These are phyloP conservation scores for Calocybe gambosa DNA, from an alignment of 1,284 basidiomycete genomes.

Conservation along the genomic window DNA sequence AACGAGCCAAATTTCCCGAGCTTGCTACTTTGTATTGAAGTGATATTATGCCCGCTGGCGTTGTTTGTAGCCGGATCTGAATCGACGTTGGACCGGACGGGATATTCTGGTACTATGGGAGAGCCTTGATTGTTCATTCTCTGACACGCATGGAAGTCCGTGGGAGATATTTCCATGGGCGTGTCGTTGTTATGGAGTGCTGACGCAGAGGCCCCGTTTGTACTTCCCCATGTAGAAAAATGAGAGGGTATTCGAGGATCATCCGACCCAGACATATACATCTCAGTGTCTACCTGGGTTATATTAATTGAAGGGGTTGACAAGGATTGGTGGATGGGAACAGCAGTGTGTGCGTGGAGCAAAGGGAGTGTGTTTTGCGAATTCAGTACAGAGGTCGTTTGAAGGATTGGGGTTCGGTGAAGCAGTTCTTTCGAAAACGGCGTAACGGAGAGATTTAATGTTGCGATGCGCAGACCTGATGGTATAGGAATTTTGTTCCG, in stretches of 20 bases:
- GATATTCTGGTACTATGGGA: slow-evolving; percentile 46
- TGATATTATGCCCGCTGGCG: slow-evolving; percentile 21
- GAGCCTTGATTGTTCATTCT: slow-evolving; percentile 49
- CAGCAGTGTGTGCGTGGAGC: slow-evolving; percentile 24
- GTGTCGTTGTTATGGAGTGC: slow-evolving; percentile 36
- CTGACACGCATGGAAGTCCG: slow-evolving; percentile 36
- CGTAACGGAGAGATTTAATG: slow-evolving; percentile 27
- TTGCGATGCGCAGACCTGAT: slow-evolving; percentile 38
- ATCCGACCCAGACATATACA: slow-evolving; percentile 27
- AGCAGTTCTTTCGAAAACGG: slow-evolving; percentile 26
- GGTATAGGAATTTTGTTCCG: slow-evolving; percentile 65
- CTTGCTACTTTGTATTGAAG: slow-evolving; percentile 39
- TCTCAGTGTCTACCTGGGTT: slow-evolving; percentile 8
- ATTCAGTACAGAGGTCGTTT: slow-evolving; percentile 48
- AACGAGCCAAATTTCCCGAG: slow-evolving; percentile 48
- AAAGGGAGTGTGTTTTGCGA: slow-evolving; percentile 39
- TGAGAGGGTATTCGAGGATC: slow-evolving; percentile 24
- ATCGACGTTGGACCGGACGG: slow-evolving; percentile 36
- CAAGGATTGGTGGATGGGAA: slow-evolving; percentile 49
- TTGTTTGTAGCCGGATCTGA: slow-evolving; percentile 30
- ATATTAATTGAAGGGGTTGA: slow-evolving; percentile 36
- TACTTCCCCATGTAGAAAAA: slow-evolving; percentile 21
- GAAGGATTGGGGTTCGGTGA: slow-evolving; percentile 40
- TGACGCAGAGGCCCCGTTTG: slow-evolving; percentile 16
- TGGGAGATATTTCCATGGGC: slow-evolving; percentile 59